phyloP scores from a whole-genome alignment of 2,329 filamentous ascomycete genomes.

The Colletotrichum sojae region DNA sequence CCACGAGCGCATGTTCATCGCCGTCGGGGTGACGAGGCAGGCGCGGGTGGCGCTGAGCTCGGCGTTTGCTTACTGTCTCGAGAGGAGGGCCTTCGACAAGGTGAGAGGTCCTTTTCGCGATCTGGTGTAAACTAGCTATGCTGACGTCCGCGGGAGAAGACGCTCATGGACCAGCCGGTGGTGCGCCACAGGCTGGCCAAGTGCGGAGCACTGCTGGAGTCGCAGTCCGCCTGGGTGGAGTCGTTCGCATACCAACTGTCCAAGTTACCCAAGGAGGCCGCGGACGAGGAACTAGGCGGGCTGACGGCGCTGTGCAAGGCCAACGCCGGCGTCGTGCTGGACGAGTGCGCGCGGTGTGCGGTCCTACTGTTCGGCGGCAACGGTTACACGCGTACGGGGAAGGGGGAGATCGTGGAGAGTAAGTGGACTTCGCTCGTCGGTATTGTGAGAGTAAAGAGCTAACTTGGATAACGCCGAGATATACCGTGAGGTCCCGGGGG shows the following conservation, averaged over 20 bases:
- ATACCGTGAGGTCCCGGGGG: constrained; percentile 49
- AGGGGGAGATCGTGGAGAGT: constrained; percentile 80
- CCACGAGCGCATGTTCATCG: constrained; percentile 79
- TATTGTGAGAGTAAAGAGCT: constrained; percentile 12
- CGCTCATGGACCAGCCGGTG: constrained; percentile 81
- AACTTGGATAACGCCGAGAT: constrained; percentile 39
- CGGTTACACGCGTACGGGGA: constrained; percentile 78
- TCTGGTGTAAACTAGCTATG: background rate
- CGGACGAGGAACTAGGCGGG: constrained; percentile 76
- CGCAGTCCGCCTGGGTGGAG: constrained; percentile 80
- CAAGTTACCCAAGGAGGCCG: constrained; percentile 72
- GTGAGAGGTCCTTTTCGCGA: background rate
- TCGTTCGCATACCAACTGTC: constrained; percentile 78
- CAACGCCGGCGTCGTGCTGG: constrained; percentile 78
- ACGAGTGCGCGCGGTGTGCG: constrained; percentile 78
- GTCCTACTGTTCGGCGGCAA: constrained; percentile 82
- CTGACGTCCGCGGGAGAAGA: constrained; percentile 50
- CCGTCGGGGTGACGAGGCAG: constrained; percentile 74
- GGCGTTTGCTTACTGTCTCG: constrained; percentile 55
- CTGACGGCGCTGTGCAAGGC: constrained; percentile 81
- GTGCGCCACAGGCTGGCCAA: constrained; percentile 82
- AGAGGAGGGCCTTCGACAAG: constrained; percentile 55
- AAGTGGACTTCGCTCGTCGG: constrained; percentile 52
- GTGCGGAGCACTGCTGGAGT: constrained; percentile 77
- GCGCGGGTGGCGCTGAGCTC: constrained; percentile 58